Conservation (phyloP, 192 early-diverging fungal species). For the Pilaira anomala region DNA sequence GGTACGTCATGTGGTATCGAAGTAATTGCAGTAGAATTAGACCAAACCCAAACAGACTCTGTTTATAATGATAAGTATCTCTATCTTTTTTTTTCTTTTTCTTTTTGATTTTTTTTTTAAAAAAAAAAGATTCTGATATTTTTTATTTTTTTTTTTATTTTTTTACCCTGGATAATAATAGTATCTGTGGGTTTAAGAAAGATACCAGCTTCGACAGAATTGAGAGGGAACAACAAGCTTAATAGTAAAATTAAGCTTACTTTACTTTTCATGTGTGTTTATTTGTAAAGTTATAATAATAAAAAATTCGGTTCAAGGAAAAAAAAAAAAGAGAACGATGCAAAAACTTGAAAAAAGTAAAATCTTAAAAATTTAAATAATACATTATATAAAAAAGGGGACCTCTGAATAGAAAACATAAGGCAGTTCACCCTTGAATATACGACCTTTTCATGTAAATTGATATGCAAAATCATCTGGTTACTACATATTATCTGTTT, state of each 20-base stretch:
- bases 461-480: too few species aligned
- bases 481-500: not conserved
- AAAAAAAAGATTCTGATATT: not conserved
- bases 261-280: too few species aligned
- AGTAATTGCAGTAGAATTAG: constrained; percentile 19
- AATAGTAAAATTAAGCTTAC: too few species aligned
- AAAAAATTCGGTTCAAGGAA: not conserved
- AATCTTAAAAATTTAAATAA: not conserved
- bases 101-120: not conserved
- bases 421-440: constrained; percentile 16
- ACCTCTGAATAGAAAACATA: not conserved
- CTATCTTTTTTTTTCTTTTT: not conserved
- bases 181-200: constrained; percentile 11
- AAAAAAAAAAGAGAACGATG: not conserved
- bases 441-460: too few species aligned
- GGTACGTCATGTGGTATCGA: constrained; percentile 4
- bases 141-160: not conserved
- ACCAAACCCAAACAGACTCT: constrained; percentile 22
- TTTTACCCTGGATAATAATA: constrained; percentile 13
- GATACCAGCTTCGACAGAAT: constrained; percentile 4
- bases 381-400: not conserved
- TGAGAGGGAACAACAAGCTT: too few species aligned
- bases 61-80: not conserved
- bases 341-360: not conserved
- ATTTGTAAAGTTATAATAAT: too few species aligned